Percentiles rank a stretch among this genome's conserved stretches.
phyloP scores from a whole-genome alignment of 352 stramenopile species.

The Phytophthora colocasiae region DNA sequence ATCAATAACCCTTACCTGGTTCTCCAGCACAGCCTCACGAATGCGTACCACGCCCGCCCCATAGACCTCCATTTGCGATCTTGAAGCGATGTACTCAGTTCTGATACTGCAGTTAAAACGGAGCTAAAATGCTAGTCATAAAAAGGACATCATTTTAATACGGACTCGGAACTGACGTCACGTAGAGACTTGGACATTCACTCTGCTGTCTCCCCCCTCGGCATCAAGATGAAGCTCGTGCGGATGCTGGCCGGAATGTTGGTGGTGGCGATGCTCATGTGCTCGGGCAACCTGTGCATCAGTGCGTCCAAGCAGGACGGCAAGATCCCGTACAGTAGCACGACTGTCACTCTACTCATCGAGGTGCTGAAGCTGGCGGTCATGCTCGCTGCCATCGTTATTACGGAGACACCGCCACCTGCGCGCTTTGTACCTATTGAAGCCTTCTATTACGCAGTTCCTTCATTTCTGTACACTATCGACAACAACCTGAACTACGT shows the following conservation, averaged over 20 bases:
- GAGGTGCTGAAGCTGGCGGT: slow-evolving; percentile 83
- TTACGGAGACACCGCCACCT: slow-evolving; percentile 46
- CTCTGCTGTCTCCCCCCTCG: not conserved
- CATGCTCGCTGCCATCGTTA: slow-evolving; percentile 51
- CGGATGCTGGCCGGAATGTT: slow-evolving; percentile 73
- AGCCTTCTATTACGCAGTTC: slow-evolving; percentile 78
- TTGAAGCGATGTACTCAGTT: slow-evolving; percentile 22
- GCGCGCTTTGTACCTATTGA: slow-evolving; percentile 59
- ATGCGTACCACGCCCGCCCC: slow-evolving; percentile 62
- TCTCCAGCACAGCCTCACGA: slow-evolving; percentile 66
- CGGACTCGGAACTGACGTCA: slow-evolving; percentile 15
- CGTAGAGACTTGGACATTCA: slow-evolving; percentile 16
- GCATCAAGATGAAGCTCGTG: slow-evolving; percentile 43
- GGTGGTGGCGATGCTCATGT: slow-evolving; percentile 71
- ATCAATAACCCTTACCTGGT: slow-evolving; percentile 44
- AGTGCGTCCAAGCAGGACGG: slow-evolving; percentile 83
- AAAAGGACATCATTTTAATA: not conserved
- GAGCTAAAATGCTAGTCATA: not conserved
- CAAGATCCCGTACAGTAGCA: slow-evolving; percentile 83
- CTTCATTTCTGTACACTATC: slow-evolving; percentile 87
- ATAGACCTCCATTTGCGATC: slow-evolving; percentile 66
- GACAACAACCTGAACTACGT: slow-evolving; percentile 92
- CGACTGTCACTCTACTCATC: slow-evolving; percentile 87
- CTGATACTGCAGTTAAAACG: slow-evolving; percentile 1
- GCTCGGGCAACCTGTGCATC: slow-evolving; percentile 85